A percentile compares a stretch with the other conserved stretches of the same genome.
phyloP scores from a whole-genome alignment of 768 basidiomycete species.

The Tricholoma sp. region DNA sequence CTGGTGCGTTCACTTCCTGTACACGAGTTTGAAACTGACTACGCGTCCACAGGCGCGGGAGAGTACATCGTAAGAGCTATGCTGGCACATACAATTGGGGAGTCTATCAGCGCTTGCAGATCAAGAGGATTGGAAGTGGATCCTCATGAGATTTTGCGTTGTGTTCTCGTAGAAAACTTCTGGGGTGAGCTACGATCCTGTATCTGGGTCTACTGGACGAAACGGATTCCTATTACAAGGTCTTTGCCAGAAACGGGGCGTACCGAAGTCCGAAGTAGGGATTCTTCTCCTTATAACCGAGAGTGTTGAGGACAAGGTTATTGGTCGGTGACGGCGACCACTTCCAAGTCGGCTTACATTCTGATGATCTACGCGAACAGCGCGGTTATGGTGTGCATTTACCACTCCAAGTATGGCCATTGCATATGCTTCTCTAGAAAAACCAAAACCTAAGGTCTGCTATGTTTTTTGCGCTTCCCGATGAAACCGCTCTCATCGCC shows the following conservation, averaged over 20 bases:
- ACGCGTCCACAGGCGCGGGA: conserved; percentile 49
- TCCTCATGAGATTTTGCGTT: conserved; percentile 49
- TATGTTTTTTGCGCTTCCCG: neutral
- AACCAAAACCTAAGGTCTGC: conserved; percentile 55
- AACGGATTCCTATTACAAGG: conserved; percentile 20
- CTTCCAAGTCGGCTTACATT: conserved; percentile 1
- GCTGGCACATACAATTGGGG: conserved; percentile 53
- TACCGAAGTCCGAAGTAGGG: conserved; percentile 51
- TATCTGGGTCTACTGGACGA: neutral
- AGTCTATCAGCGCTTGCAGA: conserved; percentile 27
- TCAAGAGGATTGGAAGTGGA: conserved; percentile 33
- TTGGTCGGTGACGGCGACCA: conserved; percentile 11
- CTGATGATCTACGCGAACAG: conserved; percentile 26
- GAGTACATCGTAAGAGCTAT: conserved; percentile 60
- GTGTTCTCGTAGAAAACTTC: conserved; percentile 42
- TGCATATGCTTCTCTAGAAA: conserved; percentile 54
- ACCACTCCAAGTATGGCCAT: conserved; percentile 82
- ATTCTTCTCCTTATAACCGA: conserved; percentile 54
- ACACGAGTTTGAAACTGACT: neutral
- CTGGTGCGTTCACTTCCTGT: conserved; percentile 34
- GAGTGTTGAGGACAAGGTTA: conserved; percentile 19
- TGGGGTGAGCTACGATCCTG: conserved; percentile 34
- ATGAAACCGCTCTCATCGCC: neutral
- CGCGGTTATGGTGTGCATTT: conserved; percentile 78
- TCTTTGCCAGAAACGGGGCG: conserved; percentile 31